Percentiles rank a stretch among this genome's conserved stretches.
phyloP scores from a whole-genome alignment of 306 rosid genomes.

The Corylus americana region DNA sequence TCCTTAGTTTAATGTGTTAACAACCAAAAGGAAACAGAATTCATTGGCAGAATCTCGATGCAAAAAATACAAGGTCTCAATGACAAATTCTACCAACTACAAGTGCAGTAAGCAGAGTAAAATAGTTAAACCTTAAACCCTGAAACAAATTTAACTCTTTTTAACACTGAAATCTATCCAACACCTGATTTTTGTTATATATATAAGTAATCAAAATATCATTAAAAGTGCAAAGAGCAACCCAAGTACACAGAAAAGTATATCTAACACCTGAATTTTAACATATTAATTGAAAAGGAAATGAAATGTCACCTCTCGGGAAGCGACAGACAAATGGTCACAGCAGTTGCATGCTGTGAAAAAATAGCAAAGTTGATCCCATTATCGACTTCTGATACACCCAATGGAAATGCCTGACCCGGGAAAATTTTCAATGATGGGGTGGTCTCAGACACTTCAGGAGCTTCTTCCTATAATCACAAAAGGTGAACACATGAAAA shows the following conservation, averaged over 20 bases:
- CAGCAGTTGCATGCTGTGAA: constrained; percentile 85
- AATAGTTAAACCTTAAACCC: neutral
- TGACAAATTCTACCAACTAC: neutral
- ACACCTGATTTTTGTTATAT: no score
- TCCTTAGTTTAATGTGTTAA: neutral
- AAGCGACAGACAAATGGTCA: constrained; percentile 71
- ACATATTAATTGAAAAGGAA: constrained; percentile 15
- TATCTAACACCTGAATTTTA: neutral
- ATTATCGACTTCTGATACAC: constrained; percentile 73
- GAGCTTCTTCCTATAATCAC: constrained; percentile 62
- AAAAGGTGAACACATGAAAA: constrained; percentile 24
- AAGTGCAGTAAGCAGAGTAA: constrained; percentile 4
- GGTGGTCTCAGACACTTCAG: constrained; percentile 42
- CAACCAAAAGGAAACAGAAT: neutral
- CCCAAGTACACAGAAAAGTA: no score
- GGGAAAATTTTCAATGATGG: constrained; percentile 52
- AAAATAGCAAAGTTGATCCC: constrained; percentile 90
- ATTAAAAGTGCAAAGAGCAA: no score
- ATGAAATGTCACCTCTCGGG: constrained; percentile 52
- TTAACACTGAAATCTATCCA: neutral
- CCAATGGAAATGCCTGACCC: constrained; percentile 86
- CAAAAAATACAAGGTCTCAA: neutral
- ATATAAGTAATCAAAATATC: no score
- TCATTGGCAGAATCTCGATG: neutral
- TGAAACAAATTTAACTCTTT: neutral